Percentiles rank a stretch among this genome's conserved stretches.
Evolutionary conservation across 192 early-diverging fungal species (phyloP).

Genomic region (Backusella sp.): DNA sequence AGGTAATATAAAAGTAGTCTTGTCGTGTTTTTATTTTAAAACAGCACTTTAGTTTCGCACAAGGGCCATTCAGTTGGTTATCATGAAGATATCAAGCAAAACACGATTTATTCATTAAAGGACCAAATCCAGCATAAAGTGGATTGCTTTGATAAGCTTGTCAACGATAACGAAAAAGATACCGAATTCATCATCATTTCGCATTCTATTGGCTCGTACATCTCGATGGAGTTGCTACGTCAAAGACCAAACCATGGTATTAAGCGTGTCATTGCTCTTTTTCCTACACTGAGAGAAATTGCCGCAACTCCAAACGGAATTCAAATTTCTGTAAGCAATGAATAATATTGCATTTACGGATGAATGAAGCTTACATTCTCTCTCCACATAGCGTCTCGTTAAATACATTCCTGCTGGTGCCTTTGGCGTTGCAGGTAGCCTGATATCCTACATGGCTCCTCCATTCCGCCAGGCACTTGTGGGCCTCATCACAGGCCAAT

Average conservation of each 20-base stretch:
- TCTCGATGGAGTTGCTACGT: conserved; percentile 54
- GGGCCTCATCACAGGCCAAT: conserved; percentile 35
- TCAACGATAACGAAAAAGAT: conserved; percentile 41
- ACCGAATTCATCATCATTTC: conserved; percentile 57
- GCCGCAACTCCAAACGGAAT: conserved; percentile 74
- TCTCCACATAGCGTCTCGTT: conserved; percentile 16
- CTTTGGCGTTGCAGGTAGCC: conserved; percentile 24
- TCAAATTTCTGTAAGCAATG: conserved; percentile 47
- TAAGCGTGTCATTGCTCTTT: conserved; percentile 65
- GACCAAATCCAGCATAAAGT: conserved; percentile 73
- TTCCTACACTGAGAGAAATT: conserved; percentile 80
- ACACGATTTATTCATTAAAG: conserved; percentile 43
- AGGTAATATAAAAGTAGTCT: conserved; percentile 32
- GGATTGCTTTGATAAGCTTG: conserved; percentile 55
- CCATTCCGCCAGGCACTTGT: conserved; percentile 39
- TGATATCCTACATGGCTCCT: conserved; percentile 36
- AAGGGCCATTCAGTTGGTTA: conserved; percentile 54
- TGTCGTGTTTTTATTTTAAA: not conserved
- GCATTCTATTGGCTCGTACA: conserved; percentile 69
- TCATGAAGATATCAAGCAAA: conserved; percentile 24
- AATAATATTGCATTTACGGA: not conserved
- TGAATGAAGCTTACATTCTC: not conserved
- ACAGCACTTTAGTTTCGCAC: conserved; percentile 47
- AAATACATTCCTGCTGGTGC: conserved; percentile 26
- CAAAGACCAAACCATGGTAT: conserved; percentile 62